Conservation (phyloP, 2,329 filamentous ascomycete genomes). For the Albophoma yamanashiensis region DNA sequence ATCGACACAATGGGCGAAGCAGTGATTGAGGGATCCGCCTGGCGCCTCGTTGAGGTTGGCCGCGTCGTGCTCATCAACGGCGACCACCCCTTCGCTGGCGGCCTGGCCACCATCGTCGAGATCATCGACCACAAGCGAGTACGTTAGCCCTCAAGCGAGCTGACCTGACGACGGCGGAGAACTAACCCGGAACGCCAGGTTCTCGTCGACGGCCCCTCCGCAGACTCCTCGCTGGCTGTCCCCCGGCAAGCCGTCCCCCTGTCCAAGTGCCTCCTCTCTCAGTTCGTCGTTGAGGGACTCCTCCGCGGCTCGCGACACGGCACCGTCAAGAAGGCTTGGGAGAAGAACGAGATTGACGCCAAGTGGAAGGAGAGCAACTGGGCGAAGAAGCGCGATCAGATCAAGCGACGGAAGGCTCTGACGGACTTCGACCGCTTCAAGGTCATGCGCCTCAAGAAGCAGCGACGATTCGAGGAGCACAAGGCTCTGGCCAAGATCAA, state of each 20-base stretch:
- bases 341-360: slow-evolving; percentile 79
- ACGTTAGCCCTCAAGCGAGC: slow-evolving; percentile 40
- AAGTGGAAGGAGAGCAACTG: slow-evolving; percentile 89
- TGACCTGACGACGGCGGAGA: not conserved
- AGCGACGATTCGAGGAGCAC: slow-evolving; percentile 95
- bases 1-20: slow-evolving; percentile 71
- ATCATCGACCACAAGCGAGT: slow-evolving; percentile 99
- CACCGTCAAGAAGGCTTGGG: slow-evolving; percentile 80
- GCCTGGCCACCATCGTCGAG: slow-evolving; percentile 91
- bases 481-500: slow-evolving; percentile 93
- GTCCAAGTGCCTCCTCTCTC: slow-evolving; percentile 76
- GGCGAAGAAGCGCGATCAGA: slow-evolving; percentile 86
- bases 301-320: slow-evolving; percentile 76
- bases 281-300: slow-evolving; percentile 76
- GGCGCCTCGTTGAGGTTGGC: slow-evolving; percentile 98
- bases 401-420: slow-evolving; percentile 77
- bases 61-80: slow-evolving; percentile 85
- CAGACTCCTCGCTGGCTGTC: slow-evolving; percentile 67
- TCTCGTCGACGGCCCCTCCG: slow-evolving; percentile 89
- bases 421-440: slow-evolving; percentile 99
- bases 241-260: slow-evolving; percentile 81
- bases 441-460: slow-evolving; percentile 98
- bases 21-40: slow-evolving; percentile 70
- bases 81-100: slow-evolving; percentile 68
- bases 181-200: slow-evolving; percentile 45